Evolutionary conservation across 2,329 filamentous ascomycete species (phyloP), one percentile per base, ranked within the genome.

Genomic region (Plectosphaerella cucumerina): DNA sequence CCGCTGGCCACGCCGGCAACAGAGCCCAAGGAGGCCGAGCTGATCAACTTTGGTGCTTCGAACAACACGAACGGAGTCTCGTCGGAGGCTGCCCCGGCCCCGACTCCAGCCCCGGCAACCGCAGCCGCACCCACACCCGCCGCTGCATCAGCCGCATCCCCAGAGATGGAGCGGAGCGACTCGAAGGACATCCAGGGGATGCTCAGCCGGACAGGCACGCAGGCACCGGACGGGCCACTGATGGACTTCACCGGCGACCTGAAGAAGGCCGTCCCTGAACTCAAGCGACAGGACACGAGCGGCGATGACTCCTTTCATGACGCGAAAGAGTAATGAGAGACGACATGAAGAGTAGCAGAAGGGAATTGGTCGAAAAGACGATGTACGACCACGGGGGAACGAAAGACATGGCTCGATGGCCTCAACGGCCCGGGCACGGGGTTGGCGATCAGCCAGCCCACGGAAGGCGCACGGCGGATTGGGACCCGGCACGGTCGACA

Each of bases 211-310:
- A 82, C 79, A 5, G 76, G 77, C 12, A 72, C 70, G 51, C 70
- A 68, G 17, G 67, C 70, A 1, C 54, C 60, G 5, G 65, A 74
- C 1, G 78, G 78, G 0, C 75, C 79, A 2, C 64, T 83, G 45
- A 71, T 84, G 33, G 78, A 85, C 61, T 84, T 85, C 52, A 69
- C 76, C 15, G 60, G 73, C 11, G 81, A 84, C 51, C 42, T 84
- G 62, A 76, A 76, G 62, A 76, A 74, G 44, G 48, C 33, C 44
- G 50, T 58, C 6, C 54, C 57, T 6, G 50, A 50, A 11, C 50
- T 67, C 45, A 68, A 66, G 60, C 62, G 64, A 46, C 55, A 64
- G 1, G 67, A 70, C 48, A 70, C 67, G 3, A 59, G 59, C 21
- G 65, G 65, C 31, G 67, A 73, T 43, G 60, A 63, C 39, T n/a